Percentiles rank a stretch among this genome's conserved stretches.
phyloP scores from a whole-genome alignment of 78 protist species.

The Mastigamoeba balamuthi region DNA sequence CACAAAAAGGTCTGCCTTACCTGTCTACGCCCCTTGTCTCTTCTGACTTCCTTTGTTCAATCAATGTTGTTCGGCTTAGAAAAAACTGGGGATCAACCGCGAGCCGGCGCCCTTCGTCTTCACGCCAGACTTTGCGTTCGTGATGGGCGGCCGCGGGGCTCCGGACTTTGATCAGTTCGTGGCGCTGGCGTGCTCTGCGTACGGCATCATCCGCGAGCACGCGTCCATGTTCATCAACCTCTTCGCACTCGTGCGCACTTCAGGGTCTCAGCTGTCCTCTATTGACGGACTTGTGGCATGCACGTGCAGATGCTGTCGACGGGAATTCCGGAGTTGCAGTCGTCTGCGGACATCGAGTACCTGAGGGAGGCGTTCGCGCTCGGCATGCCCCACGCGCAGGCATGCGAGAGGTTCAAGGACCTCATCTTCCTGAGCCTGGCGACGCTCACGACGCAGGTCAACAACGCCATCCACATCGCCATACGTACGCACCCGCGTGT shows the following conservation, averaged over 20 bases:
- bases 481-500: background rate
- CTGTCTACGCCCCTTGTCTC: too few relatives aligned
- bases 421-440: conserved; percentile 33
- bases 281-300: background rate
- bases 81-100: conserved; percentile 30
- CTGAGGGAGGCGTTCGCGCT: conserved; percentile 39
- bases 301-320: conserved; percentile 54
- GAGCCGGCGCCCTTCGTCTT: conserved; percentile 81
- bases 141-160: conserved; percentile 63
- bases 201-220: conserved; percentile 59
- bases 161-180: conserved; percentile 39
- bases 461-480: conserved; percentile 28
- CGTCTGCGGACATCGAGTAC: conserved; percentile 55
- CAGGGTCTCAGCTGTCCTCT: background rate
- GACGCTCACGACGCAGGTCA: conserved; percentile 42
- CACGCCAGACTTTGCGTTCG: conserved; percentile 63
- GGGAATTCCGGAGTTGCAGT: conserved; percentile 84
- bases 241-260: conserved; percentile 55
- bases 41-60: too few relatives aligned
- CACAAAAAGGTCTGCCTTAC: conserved; percentile 43
- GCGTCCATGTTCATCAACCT: conserved; percentile 69
- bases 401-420: conserved; percentile 27
- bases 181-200: conserved; percentile 63
- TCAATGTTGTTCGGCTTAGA: too few relatives aligned
- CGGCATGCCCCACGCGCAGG: conserved; percentile 65